Evolutionary conservation across 2,329 filamentous ascomycete species (phyloP).

Genomic region (Alternaria alternata): DNA sequence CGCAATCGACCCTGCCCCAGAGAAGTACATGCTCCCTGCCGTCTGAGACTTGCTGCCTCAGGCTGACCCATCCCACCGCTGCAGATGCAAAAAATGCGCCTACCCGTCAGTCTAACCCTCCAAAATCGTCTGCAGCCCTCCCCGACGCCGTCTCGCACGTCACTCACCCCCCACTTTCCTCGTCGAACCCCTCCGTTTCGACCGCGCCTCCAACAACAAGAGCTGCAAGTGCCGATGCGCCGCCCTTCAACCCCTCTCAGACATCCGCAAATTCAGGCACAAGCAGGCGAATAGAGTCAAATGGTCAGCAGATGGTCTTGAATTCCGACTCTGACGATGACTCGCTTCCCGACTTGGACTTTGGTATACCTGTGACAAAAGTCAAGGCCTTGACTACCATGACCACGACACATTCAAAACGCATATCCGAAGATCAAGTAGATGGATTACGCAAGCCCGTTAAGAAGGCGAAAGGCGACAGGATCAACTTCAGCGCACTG

Average conservation of each 20-base stretch:
- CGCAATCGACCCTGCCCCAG: slow-evolving; percentile 31
- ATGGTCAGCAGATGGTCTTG: slow-evolving; percentile 61
- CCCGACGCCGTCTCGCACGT: not conserved
- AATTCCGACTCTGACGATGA: slow-evolving; percentile 77
- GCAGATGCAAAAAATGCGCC: slow-evolving; percentile 13
- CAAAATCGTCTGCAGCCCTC: not conserved
- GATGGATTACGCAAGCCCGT: slow-evolving; percentile 34
- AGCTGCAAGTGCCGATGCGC: slow-evolving; percentile 7
- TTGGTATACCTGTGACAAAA: slow-evolving; percentile 26
- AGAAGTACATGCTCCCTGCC: slow-evolving; percentile 22
- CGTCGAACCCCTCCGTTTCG: slow-evolving; percentile 5
- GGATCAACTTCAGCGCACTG: slow-evolving; percentile 32
- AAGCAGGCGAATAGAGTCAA: slow-evolving; percentile 63
- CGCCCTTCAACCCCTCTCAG: slow-evolving; percentile 34
- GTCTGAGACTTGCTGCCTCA: not conserved
- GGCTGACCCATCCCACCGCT: not conserved
- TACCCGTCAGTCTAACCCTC: not conserved
- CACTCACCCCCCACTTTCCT: not conserved
- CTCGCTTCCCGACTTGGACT: slow-evolving; percentile 59
- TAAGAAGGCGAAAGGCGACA: slow-evolving; percentile 23
- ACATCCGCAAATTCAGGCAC: slow-evolving; percentile 37
- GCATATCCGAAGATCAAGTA: slow-evolving; percentile 17
- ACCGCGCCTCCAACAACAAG: slow-evolving; percentile 9
- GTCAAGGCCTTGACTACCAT: slow-evolving; percentile 16
- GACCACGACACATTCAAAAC: slow-evolving; percentile 20